phyloP scores from a whole-genome alignment of 257 asterid species.

The Eustoma russellianum region DNA sequence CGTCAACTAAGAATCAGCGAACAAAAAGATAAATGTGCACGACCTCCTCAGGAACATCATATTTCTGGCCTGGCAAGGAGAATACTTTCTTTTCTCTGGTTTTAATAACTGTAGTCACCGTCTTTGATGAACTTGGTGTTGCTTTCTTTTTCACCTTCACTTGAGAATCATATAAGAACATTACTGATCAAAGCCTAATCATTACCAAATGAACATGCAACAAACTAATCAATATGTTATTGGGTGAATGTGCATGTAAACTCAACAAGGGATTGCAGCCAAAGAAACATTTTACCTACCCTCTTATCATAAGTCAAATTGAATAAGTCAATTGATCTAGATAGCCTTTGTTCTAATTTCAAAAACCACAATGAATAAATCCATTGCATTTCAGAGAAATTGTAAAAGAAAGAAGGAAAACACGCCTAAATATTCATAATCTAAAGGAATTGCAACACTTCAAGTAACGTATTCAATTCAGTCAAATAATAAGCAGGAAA shows the following conservation, averaged over 20 bases:
- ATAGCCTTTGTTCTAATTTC: too few species aligned
- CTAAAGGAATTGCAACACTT: too few species aligned
- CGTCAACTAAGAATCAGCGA: constrained; percentile 1
- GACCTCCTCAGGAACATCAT: constrained; percentile 92
- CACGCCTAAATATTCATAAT: too few species aligned
- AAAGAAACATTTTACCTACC: too few species aligned
- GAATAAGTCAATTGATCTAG: too few species aligned
- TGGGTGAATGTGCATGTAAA: not conserved
- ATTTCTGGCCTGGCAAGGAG: constrained; percentile 87
- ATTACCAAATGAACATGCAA: not conserved
- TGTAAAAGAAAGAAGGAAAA: too few species aligned
- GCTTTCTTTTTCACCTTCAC: constrained; percentile 53
- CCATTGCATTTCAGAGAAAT: too few species aligned
- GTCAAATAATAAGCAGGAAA: too few species aligned
- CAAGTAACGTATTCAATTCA: too few species aligned
- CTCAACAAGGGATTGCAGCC: not conserved
- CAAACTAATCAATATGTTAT: not conserved
- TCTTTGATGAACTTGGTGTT: constrained; percentile 46
- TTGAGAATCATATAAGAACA: constrained; percentile 27
- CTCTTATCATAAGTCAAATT: too few species aligned
- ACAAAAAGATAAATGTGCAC: constrained; percentile 5
- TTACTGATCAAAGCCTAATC: constrained; percentile 15
- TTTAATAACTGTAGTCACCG: constrained; percentile 35
- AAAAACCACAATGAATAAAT: too few species aligned
- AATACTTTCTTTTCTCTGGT: constrained; percentile 70